These are phyloP conservation scores for Metschnikowia peoriensis DNA, from an alignment of 805 yeast species.

Conservation along the genomic window DNA sequence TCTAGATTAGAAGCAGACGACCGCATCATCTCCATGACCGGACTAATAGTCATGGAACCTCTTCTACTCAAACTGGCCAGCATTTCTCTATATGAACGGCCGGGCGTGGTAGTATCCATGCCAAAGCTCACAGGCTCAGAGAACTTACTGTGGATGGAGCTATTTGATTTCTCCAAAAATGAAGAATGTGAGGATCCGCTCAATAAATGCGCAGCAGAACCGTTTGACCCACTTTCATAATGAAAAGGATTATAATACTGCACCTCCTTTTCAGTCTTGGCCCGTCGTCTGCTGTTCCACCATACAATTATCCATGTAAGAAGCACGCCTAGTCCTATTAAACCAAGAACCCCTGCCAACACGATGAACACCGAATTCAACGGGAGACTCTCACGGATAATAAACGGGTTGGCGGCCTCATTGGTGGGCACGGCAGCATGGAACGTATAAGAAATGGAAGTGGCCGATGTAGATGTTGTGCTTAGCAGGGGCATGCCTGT, in stretches of 20 bases:
- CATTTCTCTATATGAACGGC: slow-evolving; percentile 30
- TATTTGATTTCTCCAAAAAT: slow-evolving; percentile 22
- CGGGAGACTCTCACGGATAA: slow-evolving; percentile 24
- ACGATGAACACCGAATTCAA: slow-evolving; percentile 43
- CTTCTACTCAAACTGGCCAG: slow-evolving; percentile 25
- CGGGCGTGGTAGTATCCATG: slow-evolving; percentile 21
- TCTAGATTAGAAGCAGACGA: slow-evolving; percentile 13
- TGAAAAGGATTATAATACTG: slow-evolving; percentile 22
- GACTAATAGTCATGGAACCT: slow-evolving; percentile 51
- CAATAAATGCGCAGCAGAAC: slow-evolving; percentile 11
- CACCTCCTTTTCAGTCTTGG: slow-evolving; percentile 33
- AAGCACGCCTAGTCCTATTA: slow-evolving; percentile 20
- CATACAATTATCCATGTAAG: slow-evolving; percentile 22
- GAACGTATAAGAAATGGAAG: slow-evolving; percentile 12
- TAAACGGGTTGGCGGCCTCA: slow-evolving; percentile 16
- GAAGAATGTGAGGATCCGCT: slow-evolving; percentile 23
- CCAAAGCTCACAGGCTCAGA: slow-evolving; percentile 11
- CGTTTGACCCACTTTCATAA: slow-evolving; percentile 4
- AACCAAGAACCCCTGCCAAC: slow-evolving; percentile 18
- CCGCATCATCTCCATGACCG: slow-evolving; percentile 42
- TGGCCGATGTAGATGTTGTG: slow-evolving; percentile 16
- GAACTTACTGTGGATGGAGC: slow-evolving; percentile 11
- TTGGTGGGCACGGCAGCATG: slow-evolving; percentile 12
- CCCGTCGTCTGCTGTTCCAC: slow-evolving; percentile 18
- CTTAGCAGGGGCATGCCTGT: slow-evolving; percentile 18